Evolutionary conservation across 805 yeast genomes (phyloP), one percentile per base, ranked within the genome.

Genomic region (Myxozyma mucilagina): DNA sequence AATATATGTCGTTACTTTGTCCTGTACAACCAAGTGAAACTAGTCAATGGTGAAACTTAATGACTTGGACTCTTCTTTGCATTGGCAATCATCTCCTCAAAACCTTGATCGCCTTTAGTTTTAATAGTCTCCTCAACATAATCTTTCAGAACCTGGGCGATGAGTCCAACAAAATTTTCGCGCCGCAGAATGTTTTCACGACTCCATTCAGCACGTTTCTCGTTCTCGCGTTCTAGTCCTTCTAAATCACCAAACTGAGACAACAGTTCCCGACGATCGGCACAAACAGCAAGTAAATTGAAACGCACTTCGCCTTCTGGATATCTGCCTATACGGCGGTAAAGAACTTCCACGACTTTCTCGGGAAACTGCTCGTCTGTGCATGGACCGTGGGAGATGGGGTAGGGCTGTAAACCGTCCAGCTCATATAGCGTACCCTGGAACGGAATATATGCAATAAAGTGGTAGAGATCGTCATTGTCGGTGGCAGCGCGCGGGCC

Each of bases 391-490:
- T 85, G 89, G 53, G 72, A 73, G 44, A 86, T 83, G 1, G 89
- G 88, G 48, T 71, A 78, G 24, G 73, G 74, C 58, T 81, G 82
- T 54, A 86, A 74, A 1, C 90, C 90, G 69, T 86, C 90, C 52
- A 86, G 73, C 68, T 86, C 90, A 69, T 82, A 83, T 13, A 86
- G 74, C 36, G 70, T 69, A 32, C 80, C 83, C 56, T 79, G 71
- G 38, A 72, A 70, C 14, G 75, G 75, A 1, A 82, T 71, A 69
- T 81, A 86, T 0, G 87, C 86, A 45, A 85, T 76, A 65, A 84
- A 86, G 67, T 86, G 90, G 71, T 78, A 86, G 8, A 84, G 64
- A 39, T 80, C 79, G 43, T 75, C 77, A 9, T 75, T 76, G 35
- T 59, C 63, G 34, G 59, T 51, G 1, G 62, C 59, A 4, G 45